Evolutionary conservation across 2,329 filamentous ascomycete genomes (phyloP).

Genomic region (Neofusicoccum umdonicola): DNA sequence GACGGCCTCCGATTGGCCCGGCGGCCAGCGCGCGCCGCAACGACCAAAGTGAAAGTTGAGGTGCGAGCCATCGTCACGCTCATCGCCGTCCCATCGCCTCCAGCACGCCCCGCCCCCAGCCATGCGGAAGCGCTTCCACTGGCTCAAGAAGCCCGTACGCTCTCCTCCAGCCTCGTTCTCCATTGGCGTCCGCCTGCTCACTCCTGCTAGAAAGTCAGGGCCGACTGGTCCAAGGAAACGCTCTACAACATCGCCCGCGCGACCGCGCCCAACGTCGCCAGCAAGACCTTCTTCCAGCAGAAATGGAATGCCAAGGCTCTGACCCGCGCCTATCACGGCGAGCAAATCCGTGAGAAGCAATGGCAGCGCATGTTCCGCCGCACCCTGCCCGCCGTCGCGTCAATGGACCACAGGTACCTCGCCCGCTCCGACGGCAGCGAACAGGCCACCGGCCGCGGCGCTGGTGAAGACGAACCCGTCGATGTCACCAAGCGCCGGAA

Average conservation of each 20-base stretch:
- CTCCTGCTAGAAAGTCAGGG: constrained; percentile 72
- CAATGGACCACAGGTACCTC: constrained; percentile 79
- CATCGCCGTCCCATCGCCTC: constrained; percentile 2
- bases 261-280: constrained; percentile 27
- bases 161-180: constrained; percentile 16
- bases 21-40: neutral
- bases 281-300: constrained; percentile 88
- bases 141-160: constrained; percentile 64
- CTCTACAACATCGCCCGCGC: constrained; percentile 78
- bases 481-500: constrained; percentile 19
- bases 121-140: constrained; percentile 62
- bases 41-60: constrained; percentile 9
- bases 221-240: constrained; percentile 97
- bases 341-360: constrained; percentile 87
- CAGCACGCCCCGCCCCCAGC: constrained; percentile 18
- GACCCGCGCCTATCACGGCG: constrained; percentile 86
- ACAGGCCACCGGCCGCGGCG: constrained; percentile 78
- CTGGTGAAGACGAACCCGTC: constrained; percentile 52
- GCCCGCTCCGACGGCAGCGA: constrained; percentile 79
- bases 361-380: constrained; percentile 92
- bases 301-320: constrained; percentile 91
- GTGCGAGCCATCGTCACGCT: neutral
- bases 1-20: constrained; percentile 8
- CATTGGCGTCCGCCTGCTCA: neutral
- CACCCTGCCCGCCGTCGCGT: constrained; percentile 75